Conservation (phyloP, 1,139 yeast species). For the Kodamaea derodonti region DNA sequence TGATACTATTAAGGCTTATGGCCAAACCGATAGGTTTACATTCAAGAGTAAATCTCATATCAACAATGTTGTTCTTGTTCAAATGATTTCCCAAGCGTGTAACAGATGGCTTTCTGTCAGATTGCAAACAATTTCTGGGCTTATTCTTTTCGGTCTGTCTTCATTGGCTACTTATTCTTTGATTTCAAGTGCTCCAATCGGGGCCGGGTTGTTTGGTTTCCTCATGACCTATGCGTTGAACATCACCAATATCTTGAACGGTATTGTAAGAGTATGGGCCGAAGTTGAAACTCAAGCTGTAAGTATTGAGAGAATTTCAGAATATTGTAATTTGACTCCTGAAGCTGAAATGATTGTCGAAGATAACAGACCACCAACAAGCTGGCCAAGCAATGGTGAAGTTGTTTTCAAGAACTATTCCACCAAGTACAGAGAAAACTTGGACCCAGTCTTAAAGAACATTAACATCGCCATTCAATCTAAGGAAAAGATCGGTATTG, state of each 20-base stretch:
- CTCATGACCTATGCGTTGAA: constrained; percentile 34
- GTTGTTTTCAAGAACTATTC: constrained; percentile 28
- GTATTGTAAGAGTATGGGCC: constrained; percentile 33
- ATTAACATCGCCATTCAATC: constrained; percentile 25
- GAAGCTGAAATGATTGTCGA: constrained; percentile 32
- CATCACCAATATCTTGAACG: constrained; percentile 28
- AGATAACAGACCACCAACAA: constrained; percentile 20
- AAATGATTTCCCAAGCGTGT: constrained; percentile 20
- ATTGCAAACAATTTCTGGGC: constrained; percentile 32
- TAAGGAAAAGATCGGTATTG: constrained; percentile 37
- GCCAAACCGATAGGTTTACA: constrained; percentile 26
- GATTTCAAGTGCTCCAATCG: constrained; percentile 10
- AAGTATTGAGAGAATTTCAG: constrained; percentile 34
- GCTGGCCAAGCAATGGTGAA: constrained; percentile 33
- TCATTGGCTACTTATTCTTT: constrained; percentile 9
- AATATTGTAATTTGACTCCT: constrained; percentile 29
- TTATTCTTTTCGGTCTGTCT: constrained; percentile 28
- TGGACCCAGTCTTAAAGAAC: constrained; percentile 33
- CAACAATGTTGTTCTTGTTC: constrained; percentile 15
- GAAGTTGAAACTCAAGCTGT: constrained; percentile 33
- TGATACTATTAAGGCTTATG: constrained; percentile 33
- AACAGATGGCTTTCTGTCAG: constrained; percentile 41
- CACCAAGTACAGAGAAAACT: constrained; percentile 33
- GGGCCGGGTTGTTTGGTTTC: constrained; percentile 36
- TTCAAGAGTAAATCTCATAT: constrained; percentile 21